Conservation (phyloP, 2,329 filamentous ascomycete species). For the Paecilomyces variotii region DNA sequence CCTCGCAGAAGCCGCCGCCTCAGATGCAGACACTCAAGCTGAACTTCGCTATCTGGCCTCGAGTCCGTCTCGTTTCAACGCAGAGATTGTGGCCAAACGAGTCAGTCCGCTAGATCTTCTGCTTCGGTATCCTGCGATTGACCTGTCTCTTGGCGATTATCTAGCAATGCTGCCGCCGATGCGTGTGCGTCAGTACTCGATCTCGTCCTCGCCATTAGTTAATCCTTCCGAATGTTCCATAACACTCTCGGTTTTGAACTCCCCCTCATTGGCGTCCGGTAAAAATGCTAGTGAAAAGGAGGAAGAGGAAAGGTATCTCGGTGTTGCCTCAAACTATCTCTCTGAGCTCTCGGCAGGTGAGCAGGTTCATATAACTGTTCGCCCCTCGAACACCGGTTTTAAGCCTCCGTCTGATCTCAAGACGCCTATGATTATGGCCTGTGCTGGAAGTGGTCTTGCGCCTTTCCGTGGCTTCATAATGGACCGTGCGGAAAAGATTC, state of each 20-base stretch:
- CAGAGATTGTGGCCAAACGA: constrained; percentile 48
- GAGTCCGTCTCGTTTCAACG: constrained; percentile 33
- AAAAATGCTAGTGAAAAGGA: constrained; percentile 33
- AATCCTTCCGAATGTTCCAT: constrained; percentile 52
- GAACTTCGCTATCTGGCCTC: constrained; percentile 22
- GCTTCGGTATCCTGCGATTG: constrained; percentile 52
- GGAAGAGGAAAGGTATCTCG: constrained; percentile 43
- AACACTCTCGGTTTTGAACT: constrained; percentile 60
- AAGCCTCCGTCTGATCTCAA: constrained; percentile 24
- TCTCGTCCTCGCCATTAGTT: constrained; percentile 63
- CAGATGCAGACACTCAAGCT: constrained; percentile 42
- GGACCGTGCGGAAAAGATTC: constrained; percentile 44
- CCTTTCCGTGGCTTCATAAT: constrained; percentile 58
- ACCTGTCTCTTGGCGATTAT: constrained; percentile 58
- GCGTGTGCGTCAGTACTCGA: constrained; percentile 71
- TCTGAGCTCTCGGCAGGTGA: constrained; percentile 32
- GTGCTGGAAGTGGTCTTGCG: constrained; percentile 46
- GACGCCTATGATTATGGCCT: constrained; percentile 33
- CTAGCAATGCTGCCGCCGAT: constrained; percentile 67
- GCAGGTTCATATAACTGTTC: constrained; percentile 25
- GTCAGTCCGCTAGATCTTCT: constrained; percentile 56
- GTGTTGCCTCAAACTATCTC: constrained; percentile 57
- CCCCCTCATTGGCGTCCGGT: constrained; percentile 35
- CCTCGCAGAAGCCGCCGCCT: constrained; percentile 38
- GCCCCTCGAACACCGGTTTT: constrained; percentile 28